A percentile compares a stretch with the other conserved stretches of the same genome.
phyloP scores from a whole-genome alignment of 2,329 filamentous ascomycete species.

The Tolypocladium amazonense region DNA sequence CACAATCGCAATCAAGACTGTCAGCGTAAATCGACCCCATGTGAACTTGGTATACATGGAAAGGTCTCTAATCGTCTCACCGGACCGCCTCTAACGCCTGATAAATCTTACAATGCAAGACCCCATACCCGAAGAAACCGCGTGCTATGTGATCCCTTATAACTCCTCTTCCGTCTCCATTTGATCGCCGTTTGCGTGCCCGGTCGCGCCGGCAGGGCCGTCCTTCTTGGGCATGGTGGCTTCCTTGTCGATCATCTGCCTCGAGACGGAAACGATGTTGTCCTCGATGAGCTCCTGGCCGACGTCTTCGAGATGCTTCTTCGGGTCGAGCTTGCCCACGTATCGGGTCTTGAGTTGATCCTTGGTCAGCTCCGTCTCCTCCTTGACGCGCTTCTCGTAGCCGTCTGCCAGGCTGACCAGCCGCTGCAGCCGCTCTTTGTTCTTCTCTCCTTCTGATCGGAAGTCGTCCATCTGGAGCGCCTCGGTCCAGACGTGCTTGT shows the following conservation, averaged over 20 bases:
- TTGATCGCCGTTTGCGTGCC: slow-evolving; percentile 41
- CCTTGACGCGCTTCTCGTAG: slow-evolving; percentile 97
- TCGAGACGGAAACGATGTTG: slow-evolving; percentile 96
- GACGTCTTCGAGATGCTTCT: slow-evolving; percentile 97
- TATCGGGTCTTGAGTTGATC: slow-evolving; percentile 98
- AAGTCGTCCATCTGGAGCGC: slow-evolving; percentile 97
- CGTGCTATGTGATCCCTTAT: slow-evolving; percentile 13
- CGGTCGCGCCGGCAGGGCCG: slow-evolving; percentile 31
- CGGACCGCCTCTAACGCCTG: slow-evolving; percentile 19
- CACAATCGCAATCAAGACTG: not conserved
- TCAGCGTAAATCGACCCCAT: slow-evolving; percentile 4
- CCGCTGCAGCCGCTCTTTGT: slow-evolving; percentile 78
- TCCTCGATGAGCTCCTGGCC: slow-evolving; percentile 96
- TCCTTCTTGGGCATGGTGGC: slow-evolving; percentile 78
- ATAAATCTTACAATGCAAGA: slow-evolving; percentile 18
- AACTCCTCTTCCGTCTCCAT: slow-evolving; percentile 62
- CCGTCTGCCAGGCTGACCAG: slow-evolving; percentile 86
- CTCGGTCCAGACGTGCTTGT: slow-evolving; percentile 99
- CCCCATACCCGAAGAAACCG: slow-evolving; percentile 9
- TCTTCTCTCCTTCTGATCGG: slow-evolving; percentile 69
- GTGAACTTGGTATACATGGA: slow-evolving; percentile 1
- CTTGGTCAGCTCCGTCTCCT: slow-evolving; percentile 94
- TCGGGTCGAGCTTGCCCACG: slow-evolving; percentile 96
- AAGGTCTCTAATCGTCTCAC: slow-evolving; percentile 9
- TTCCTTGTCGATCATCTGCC: slow-evolving; percentile 99